A percentile compares a stretch with the other conserved stretches of the same genome.
Conservation (phyloP, 139 green algal genomes). For the Deuterostichococcus epilithicus region DNA sequence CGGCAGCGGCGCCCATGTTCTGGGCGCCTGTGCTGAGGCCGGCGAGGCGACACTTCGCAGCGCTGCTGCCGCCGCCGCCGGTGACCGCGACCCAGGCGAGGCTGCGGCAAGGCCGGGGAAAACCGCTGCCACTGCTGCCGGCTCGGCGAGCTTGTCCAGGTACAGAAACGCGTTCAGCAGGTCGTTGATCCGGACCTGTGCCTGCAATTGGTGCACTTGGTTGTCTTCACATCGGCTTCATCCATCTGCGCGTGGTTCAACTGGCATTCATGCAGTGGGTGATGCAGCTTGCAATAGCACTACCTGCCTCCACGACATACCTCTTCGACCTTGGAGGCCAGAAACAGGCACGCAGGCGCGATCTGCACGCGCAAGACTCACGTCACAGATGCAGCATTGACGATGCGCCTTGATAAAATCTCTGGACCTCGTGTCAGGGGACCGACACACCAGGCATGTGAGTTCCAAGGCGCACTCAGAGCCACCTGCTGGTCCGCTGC, state of each 20-base stretch:
- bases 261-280: neutral
- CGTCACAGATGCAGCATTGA: no score
- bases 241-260: neutral
- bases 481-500: neutral
- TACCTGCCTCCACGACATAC: neutral
- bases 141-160: neutral
- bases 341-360: constrained; percentile 16
- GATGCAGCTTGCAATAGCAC: neutral
- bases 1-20: no score
- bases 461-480: no score
- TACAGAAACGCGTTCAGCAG: constrained; percentile 18
- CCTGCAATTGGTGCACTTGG: neutral
- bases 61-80: no score
- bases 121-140: neutral
- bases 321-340: constrained; percentile 26
- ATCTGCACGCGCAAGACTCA: neutral
- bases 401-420: no score
- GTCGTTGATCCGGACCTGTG: constrained; percentile 18
- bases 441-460: no score
- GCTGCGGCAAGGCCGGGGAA: neutral
- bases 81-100: no score
- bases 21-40: no score
- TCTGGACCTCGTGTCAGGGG: no score
- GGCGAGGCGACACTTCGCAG: no score
- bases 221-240: no score